Conservation (phyloP, 148 eudicot species). For the Fallopia convolvulus region DNA sequence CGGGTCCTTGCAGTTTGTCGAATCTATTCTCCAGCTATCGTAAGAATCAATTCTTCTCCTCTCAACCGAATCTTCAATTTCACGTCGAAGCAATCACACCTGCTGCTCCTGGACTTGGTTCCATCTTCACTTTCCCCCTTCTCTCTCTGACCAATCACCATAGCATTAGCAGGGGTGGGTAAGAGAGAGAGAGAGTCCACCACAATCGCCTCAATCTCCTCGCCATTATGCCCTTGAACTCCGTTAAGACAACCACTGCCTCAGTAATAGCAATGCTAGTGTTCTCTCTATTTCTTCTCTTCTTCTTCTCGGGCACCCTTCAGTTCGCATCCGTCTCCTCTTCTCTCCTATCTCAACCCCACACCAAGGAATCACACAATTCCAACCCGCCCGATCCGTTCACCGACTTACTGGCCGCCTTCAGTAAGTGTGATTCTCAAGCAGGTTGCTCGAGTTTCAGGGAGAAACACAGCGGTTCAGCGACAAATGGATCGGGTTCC, state of each 20-base stretch:
- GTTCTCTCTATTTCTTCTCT: constrained; percentile 37
- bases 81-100: not conserved
- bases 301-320: constrained; percentile 43
- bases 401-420: constrained; percentile 39
- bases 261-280: constrained; percentile 40
- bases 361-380: constrained; percentile 7
- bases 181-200: not conserved
- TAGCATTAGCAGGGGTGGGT: not conserved
- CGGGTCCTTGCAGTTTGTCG: not conserved
- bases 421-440: constrained; percentile 54
- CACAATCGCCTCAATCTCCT: not conserved
- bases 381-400: constrained; percentile 49
- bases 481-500: constrained; percentile 39
- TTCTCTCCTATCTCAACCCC: constrained; percentile 19
- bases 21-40: not conserved
- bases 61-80: not conserved
- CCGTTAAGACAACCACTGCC: constrained; percentile 37
- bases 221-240: constrained; percentile 32
- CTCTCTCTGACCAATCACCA: not conserved
- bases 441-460: constrained; percentile 64
- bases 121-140: not conserved
- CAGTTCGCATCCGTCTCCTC: constrained; percentile 43
- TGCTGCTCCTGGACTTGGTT: not conserved
- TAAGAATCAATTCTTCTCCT: not conserved
- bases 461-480: constrained; percentile 29